Evolutionary conservation across 176 grass and related monocot species (phyloP).

Genomic region (Phoenix dactylifera): DNA sequence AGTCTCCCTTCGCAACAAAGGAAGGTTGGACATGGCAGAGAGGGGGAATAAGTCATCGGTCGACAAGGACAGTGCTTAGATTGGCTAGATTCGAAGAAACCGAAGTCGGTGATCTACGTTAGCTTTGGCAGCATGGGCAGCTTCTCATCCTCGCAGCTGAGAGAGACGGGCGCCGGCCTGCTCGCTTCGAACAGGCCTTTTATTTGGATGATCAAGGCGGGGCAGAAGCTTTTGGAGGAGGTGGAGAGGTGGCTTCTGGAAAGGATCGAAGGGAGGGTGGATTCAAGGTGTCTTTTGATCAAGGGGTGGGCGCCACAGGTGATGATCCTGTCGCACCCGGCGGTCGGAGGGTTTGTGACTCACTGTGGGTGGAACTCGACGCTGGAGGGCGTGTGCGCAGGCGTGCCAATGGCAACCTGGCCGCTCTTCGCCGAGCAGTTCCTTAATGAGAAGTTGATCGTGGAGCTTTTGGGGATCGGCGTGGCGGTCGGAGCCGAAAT

Average conservation of each 20-base stretch:
- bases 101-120: slow-evolving; percentile 55
- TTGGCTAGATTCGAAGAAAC: slow-evolving; percentile 47
- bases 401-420: slow-evolving; percentile 51
- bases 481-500: slow-evolving; percentile 45
- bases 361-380: slow-evolving; percentile 89
- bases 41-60: slow-evolving; percentile 21
- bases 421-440: slow-evolving; percentile 69
- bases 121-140: slow-evolving; percentile 52
- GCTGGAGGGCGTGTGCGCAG: slow-evolving; percentile 49
- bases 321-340: slow-evolving; percentile 43
- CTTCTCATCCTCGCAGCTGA: slow-evolving; percentile 34
- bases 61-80: slow-evolving; percentile 27
- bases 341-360: slow-evolving; percentile 59
- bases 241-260: slow-evolving; percentile 25
- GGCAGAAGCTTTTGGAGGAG: slow-evolving; percentile 24
- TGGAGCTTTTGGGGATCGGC: slow-evolving; percentile 49
- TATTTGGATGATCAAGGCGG: slow-evolving; percentile 49
- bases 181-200: slow-evolving; percentile 32
- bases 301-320: slow-evolving; percentile 66
- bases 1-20: slow-evolving; percentile 28
- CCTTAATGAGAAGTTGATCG: slow-evolving; percentile 58
- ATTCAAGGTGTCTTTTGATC: slow-evolving; percentile 28
- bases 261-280: slow-evolving; percentile 17
- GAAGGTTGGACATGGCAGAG: background rate
- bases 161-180: slow-evolving; percentile 48